Evolutionary conservation across 768 basidiomycete genomes (phyloP), one percentile per base, ranked within the genome.

Genomic region (Lentinus brumalis): DNA sequence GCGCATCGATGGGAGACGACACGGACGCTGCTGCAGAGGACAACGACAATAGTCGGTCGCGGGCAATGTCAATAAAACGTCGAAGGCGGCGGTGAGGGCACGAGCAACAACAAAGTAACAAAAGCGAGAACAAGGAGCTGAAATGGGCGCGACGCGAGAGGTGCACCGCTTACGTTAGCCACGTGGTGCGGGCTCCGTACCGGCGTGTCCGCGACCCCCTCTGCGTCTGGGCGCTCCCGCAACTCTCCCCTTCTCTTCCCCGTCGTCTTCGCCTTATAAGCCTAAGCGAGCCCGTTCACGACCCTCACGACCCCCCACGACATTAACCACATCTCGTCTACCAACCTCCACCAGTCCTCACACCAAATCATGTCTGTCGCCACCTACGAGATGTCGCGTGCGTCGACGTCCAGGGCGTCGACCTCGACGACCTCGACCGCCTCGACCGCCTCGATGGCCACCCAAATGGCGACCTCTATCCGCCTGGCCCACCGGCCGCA

Each of bases 381-480:
- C 12, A 63, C 59, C n/a, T n/a, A n/a, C 65, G 65, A 66, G 50
- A 57, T 60, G 44, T 31, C 60, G 29, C 61, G 50, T 42, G 54
- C 50, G n/a, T 18, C 38, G 15, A 18, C 56, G 53, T 57, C 30
- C 18, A 56, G 26, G n/a, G n/a, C n/a, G 15, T 42, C 56, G 32
- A 50, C 40, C 40, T 49, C 35, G 46, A 41, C 31, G 59, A 53
- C 21, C 59, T 59, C 50, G 53, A 65, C 18, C 56, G 66, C 15
- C 68, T 74, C 0, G 83, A 26, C 21, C 21, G 21, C 21, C 21
- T 26, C 21, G 21, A 26, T 26, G 21, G 21, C 21, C 21, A 26
- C 35, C 35, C 35, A 35, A 3, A 35, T 35, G 35, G 11, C 35
- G 7, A 35, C 86, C 0, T 88, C 89, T 40, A 86, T 90, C 67